Evolutionary conservation across 2,329 filamentous ascomycete species (phyloP), one percentile per base, ranked within the genome.

Genomic region (Mycogone perniciosa): DNA sequence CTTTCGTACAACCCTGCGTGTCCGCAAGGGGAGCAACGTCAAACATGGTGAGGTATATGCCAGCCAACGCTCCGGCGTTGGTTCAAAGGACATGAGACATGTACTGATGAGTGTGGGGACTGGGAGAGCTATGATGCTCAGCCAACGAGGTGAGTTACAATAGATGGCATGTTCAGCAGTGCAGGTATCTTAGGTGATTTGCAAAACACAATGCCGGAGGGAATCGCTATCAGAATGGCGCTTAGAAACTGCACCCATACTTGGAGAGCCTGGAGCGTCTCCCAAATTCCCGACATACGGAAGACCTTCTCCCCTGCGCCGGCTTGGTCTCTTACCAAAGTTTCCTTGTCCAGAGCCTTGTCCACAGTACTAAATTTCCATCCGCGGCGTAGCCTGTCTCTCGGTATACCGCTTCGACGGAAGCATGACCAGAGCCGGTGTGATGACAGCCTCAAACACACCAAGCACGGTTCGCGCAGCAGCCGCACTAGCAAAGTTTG

Each of bases 1-100:
- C 68, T 20, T 72, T 75, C 4, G 72, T 75, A 57, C 74, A 75
- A 4, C 72, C 71, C 4, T 68, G 73, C 0, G 73, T 60, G 42
- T 77, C 77, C 31, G 71, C 76, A n/a, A 81, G 64, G 10, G 75
- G 74, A 3, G 73, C 71, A 5, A 81, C 76, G 53, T 71, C 79
- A 2, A 73, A 64, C 1, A 76, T 69, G 46, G 62, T 57, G 31
- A 63, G 54, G 50, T 62, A 62, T 40, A 62, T 60, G 29, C 61
- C 61, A 4, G 56, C 58, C n/a, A 60, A 58, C 11, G 57, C 57
- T 1, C 75, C 76, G 3, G 55, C 58, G 42, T 54, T 51, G 33
- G 54, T 55, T 52, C 54, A 60, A 63, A 62, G 7, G 60, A 61
- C 60, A 64, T 63, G 45, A 64, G 56, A 3, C 54, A 59, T 1